These are phyloP conservation scores for Jackrogersella minutella DNA, from an alignment of 495 filamentous ascomycete species.

Conservation along the genomic window DNA sequence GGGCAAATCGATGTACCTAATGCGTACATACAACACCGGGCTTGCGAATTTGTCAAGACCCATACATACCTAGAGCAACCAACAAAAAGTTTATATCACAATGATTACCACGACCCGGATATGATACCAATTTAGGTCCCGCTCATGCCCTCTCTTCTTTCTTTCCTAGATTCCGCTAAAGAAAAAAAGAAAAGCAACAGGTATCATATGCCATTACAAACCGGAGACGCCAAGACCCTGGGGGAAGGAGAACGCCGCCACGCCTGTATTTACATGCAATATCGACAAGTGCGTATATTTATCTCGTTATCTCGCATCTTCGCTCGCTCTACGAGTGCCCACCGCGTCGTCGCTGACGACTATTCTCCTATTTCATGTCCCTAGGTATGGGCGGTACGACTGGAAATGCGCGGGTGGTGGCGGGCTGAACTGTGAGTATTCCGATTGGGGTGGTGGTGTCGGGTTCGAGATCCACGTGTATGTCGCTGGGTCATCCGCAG, in stretches of 20 bases:
- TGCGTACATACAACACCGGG: neutral
- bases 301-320: neutral
- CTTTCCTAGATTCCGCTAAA: neutral
- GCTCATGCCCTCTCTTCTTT: neutral
- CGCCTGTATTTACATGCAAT: conserved; percentile 12
- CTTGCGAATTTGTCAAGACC: conserved; percentile 16
- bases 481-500: conserved; percentile 39
- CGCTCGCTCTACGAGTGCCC: neutral
- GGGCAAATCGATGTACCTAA: neutral
- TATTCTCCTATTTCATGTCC: conserved; percentile 30
- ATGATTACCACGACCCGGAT: no score
- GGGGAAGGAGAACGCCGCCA: conserved; percentile 16
- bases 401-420: conserved; percentile 41
- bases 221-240: conserved; percentile 23
- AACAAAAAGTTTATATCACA: no score
- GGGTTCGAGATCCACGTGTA: conserved; percentile 44
- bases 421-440: conserved; percentile 42
- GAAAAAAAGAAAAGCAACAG: conserved; percentile 30
- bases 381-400: conserved; percentile 41
- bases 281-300: neutral
- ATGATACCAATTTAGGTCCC: no score
- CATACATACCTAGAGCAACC: conserved; percentile 1
- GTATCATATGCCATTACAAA: conserved; percentile 39
- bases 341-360: neutral
- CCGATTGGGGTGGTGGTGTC: conserved; percentile 42